Percentiles rank a stretch among this genome's conserved stretches.
These are phyloP conservation scores for Aspergillus latus DNA, from an alignment of 2,329 filamentous ascomycete genomes.

Conservation along the genomic window DNA sequence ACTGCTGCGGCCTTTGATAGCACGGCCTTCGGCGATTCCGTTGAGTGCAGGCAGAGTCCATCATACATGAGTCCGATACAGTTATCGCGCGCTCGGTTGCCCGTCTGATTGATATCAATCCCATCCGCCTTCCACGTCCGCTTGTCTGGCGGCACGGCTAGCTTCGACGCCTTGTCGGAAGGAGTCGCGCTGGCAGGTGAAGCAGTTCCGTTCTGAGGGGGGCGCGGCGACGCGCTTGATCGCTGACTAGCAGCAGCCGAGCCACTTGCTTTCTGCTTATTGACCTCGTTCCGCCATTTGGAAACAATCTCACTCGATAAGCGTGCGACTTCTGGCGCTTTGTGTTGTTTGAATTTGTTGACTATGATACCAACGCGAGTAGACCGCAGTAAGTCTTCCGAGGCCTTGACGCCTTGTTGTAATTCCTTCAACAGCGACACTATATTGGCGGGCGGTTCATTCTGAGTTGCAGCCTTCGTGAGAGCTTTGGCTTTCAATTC, in stretches of 20 bases:
- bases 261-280: constrained; percentile 48
- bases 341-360: constrained; percentile 80
- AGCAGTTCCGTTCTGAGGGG: constrained; percentile 50
- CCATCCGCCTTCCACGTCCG: constrained; percentile 79
- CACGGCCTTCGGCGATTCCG: constrained; percentile 61
- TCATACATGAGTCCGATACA: constrained; percentile 94
- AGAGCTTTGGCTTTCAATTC: constrained; percentile 74
- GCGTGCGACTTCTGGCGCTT: constrained; percentile 68
- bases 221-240: constrained; percentile 44
- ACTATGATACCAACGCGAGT: constrained; percentile 91
- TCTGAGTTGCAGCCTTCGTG: constrained; percentile 72
- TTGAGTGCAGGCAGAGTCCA: constrained; percentile 73
- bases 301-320: constrained; percentile 78
- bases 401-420: constrained; percentile 76
- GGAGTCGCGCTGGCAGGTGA: constrained; percentile 53
- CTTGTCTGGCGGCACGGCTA: constrained; percentile 66
- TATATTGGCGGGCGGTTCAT: constrained; percentile 71
- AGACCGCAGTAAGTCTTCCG: constrained; percentile 83
- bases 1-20: constrained; percentile 67
- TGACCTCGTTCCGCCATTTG: constrained; percentile 57
- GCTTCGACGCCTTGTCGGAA: constrained; percentile 53
- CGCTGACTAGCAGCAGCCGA: constrained; percentile 40
- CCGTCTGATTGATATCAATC: constrained; percentile 74
- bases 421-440: constrained; percentile 74
- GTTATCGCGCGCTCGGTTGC: constrained; percentile 71